Percentiles rank a stretch among this genome's conserved stretches.
phyloP scores from a whole-genome alignment of 2,329 filamentous ascomycete genomes.

The Dactylella cylindrospora region DNA sequence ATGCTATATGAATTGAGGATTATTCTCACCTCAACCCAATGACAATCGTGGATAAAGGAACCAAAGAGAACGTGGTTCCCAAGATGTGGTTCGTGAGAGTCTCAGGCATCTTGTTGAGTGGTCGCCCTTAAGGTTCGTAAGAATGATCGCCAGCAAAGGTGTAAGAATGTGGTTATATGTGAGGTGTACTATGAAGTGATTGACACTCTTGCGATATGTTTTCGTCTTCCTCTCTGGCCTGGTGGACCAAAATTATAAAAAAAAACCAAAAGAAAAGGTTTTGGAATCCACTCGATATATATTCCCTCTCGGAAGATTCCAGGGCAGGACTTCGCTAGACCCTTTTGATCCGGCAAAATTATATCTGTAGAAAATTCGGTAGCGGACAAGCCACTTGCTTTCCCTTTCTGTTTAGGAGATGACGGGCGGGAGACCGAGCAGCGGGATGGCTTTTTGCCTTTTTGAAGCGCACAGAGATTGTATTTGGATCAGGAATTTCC shows the following conservation, averaged over 20 bases:
- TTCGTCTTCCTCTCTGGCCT: conserved; percentile 38
- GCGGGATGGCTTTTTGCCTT: conserved; percentile 42
- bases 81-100: conserved; percentile 32
- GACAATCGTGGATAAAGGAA: conserved; percentile 46
- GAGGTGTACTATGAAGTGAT: conserved; percentile 41
- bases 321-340: too few relatives aligned
- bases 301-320: conserved; percentile 17
- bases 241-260: too few relatives aligned
- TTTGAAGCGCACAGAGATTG: conserved; percentile 35
- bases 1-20: conserved; percentile 19
- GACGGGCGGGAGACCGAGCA: conserved; percentile 42
- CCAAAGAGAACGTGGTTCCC: conserved; percentile 46
- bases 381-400: conserved; percentile 41
- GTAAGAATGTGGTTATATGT: conserved; percentile 34
- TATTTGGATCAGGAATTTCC: too few relatives aligned
- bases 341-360: conserved; percentile 8
- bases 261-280: conserved; percentile 26
- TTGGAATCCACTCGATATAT: conserved; percentile 42
- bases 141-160: conserved; percentile 36
- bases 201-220: conserved; percentile 40
- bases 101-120: conserved; percentile 17
- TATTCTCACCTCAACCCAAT: conserved; percentile 47
- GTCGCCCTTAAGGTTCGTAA: conserved; percentile 15
- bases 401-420: conserved; percentile 28
- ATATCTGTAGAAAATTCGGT: conserved; percentile 35